Evolutionary conservation across 768 basidiomycete genomes (phyloP).

Genomic region (Lactarius sp.): DNA sequence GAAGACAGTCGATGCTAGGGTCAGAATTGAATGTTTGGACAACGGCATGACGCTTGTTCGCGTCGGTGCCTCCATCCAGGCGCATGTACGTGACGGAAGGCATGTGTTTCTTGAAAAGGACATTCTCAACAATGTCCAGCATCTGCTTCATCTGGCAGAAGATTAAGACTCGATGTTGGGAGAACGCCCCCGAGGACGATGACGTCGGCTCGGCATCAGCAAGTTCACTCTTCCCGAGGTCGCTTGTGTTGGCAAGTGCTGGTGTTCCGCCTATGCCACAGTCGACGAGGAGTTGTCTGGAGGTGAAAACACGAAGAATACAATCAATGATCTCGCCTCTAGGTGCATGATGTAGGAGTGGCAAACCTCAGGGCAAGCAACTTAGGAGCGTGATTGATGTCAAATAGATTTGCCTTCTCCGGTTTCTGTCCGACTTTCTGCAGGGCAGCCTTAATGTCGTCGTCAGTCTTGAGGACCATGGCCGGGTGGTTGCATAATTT

Average conservation of each 20-base stretch:
- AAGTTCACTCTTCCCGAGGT: conserved; percentile 62
- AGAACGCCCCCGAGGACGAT: conserved; percentile 49
- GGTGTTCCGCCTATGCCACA: conserved; percentile 78
- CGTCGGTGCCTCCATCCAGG: conserved; percentile 87
- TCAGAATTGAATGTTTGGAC: conserved; percentile 98
- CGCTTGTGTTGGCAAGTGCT: conserved; percentile 38
- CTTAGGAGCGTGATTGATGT: conserved; percentile 92
- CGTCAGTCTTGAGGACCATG: conserved; percentile 72
- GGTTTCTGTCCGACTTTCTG: conserved; percentile 47
- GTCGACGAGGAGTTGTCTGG: conserved; percentile 87
- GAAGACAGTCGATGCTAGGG: conserved; percentile 92
- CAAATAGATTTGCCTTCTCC: conserved; percentile 46
- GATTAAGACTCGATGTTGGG: conserved; percentile 97
- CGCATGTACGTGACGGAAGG: conserved; percentile 98
- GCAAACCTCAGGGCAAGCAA: conserved; percentile 82
- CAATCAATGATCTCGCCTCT: background rate
- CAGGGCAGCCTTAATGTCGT: conserved; percentile 54
- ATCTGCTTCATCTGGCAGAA: conserved; percentile 99
- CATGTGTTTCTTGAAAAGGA: conserved; percentile 89
- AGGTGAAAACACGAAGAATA: background rate
- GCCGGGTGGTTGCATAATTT: conserved; percentile 98
- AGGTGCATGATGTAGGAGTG: background rate
- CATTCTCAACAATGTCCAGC: conserved; percentile 94
- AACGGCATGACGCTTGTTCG: conserved; percentile 90
- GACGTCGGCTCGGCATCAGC: conserved; percentile 51